Evolutionary conservation across 1,139 yeast genomes (phyloP), one percentile per base, ranked within the genome.

Genomic region (Oligophagozyma castellii): DNA sequence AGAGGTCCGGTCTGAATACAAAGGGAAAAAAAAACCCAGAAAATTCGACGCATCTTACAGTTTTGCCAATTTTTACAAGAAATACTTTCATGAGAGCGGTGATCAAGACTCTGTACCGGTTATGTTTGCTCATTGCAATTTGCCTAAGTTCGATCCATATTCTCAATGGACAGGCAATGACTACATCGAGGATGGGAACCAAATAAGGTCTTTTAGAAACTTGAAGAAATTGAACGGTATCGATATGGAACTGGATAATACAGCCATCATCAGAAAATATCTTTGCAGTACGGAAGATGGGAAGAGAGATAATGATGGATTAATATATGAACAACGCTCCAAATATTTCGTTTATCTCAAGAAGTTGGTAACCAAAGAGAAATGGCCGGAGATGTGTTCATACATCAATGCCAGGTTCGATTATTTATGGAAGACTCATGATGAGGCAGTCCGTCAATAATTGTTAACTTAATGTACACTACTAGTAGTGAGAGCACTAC

Each of bases 121-220:
- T 21, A 40, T 50, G 46, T 50, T 50, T 32, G 48, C 47, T 11
- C 55, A 50, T 29, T 47, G 52, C 7, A 47, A 48, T 28, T 33
- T 48, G 21, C 54, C 54, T 2, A 50, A 48, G 32, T 49, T 48
- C 27, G 53, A 50, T 27, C 55, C 55, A 5, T 29, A 36, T 14
- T 32, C 34, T 10, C 36, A 44, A 12, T 43, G 46, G 44, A 26
- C 36, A 16, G 33, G 33, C 8, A 32, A 42, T 10, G 53, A 48
- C 26, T 33, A 48, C 12, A 37, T 43, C 19, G 37, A 39, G 11
- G 32, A 46, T 19, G 52, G 49, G 6, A 27, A 39, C 22, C 55
- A 48, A 28, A 34, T 48, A 27, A 42, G 56, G 28, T 43, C 52
- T 4, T 50, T 37, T 31, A 42, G 42, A 4, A 39, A 42, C 8